Percentiles rank a stretch among this genome's conserved stretches.
These are phyloP conservation scores for Dendrobium nobile DNA, from an alignment of 106 monocot species.

Conservation along the genomic window DNA sequence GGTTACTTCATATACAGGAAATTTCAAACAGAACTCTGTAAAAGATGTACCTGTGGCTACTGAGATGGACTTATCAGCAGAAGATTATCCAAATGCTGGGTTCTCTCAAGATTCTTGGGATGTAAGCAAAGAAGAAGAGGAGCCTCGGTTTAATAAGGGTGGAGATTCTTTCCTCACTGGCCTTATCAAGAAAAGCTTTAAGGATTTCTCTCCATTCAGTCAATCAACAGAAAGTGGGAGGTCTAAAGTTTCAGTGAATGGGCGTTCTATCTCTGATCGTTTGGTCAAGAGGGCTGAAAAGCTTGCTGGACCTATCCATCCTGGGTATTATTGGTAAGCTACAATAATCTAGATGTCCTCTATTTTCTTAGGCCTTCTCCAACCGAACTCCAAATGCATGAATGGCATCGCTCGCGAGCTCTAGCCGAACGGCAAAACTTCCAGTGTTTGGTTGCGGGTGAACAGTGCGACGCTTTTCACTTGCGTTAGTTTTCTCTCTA, in stretches of 20 bases:
- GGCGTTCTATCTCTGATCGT: constrained; percentile 69
- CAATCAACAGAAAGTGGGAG: constrained; percentile 39
- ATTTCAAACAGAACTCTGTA: constrained; percentile 57
- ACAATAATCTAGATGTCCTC: background rate
- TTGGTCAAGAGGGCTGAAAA: constrained; percentile 89
- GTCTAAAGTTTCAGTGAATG: constrained; percentile 71
- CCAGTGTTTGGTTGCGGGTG: no score
- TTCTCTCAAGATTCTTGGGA: constrained; percentile 56
- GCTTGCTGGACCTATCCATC: constrained; percentile 71
- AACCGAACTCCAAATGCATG: no score
- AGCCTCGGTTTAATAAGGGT: constrained; percentile 33
- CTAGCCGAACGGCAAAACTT: no score
- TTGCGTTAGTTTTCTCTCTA: no score
- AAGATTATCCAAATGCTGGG: constrained; percentile 51
- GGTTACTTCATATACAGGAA: constrained; percentile 32
- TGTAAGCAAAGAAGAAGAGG: constrained; percentile 34
- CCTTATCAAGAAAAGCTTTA: constrained; percentile 85
- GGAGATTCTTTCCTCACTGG: constrained; percentile 79
- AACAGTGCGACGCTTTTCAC: no score
- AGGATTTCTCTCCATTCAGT: constrained; percentile 51
- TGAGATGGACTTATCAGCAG: constrained; percentile 44
- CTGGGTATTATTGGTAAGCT: constrained; percentile 87
- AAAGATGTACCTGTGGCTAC: constrained; percentile 64
- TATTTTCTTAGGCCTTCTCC: background rate
- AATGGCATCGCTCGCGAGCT: no score